Conservation (phyloP, 1,284 basidiomycete genomes). For the Ceratobasidium sp. region DNA sequence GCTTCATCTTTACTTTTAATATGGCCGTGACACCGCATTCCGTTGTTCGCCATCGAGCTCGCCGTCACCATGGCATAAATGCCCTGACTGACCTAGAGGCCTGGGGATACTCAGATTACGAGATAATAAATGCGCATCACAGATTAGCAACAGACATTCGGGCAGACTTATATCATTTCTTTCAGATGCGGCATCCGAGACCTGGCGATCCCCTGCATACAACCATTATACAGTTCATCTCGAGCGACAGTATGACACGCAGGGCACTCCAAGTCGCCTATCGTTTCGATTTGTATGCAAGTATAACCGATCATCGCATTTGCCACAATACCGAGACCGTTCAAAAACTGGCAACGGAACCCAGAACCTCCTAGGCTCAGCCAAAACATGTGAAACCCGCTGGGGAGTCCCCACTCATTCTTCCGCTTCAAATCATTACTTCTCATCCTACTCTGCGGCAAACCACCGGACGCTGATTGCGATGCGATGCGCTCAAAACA, state of each 20-base stretch:
- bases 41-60: neutral
- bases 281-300: neutral
- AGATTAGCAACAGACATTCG: too few species aligned
- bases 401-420: neutral
- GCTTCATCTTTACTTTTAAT: too few species aligned
- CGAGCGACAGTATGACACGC: neutral
- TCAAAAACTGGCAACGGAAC: slow-evolving; percentile 29
- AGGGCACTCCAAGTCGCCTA: neutral
- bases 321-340: too few species aligned
- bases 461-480: slow-evolving; percentile 5
- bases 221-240: neutral
- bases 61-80: neutral
- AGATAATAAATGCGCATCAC: neutral
- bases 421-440: neutral
- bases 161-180: neutral
- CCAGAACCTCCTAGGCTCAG: neutral
- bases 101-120: neutral
- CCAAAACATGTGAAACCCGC: neutral
- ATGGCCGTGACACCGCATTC: too few species aligned
- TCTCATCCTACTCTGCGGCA: slow-evolving; percentile 4
- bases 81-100: neutral
- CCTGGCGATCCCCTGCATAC: slow-evolving; percentile 4
- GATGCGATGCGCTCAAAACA: slow-evolving; percentile 20
- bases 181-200: neutral
- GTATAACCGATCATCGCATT: neutral